Evolutionary conservation across 331 rosid genomes (phyloP), one percentile per base, ranked within the genome.

Genomic region (Rhamnella rubrinervis): DNA sequence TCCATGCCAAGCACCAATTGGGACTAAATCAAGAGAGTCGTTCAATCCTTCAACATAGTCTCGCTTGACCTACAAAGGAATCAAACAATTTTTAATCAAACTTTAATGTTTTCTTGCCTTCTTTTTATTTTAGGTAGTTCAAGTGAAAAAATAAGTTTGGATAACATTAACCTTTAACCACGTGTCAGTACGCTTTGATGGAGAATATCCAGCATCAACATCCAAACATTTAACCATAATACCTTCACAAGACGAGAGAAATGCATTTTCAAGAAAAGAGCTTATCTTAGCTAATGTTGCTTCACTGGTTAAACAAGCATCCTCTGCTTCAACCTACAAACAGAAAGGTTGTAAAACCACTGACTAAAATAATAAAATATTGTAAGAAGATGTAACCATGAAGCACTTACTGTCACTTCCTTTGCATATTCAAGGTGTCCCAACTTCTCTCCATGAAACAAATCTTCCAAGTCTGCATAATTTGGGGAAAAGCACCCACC

Each of bases 1-100:
- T 76, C 96, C 98, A 82, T 92, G 86, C 98, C 98, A 92, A 46
- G 96, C 98, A 72, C 96, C 98, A 59, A 92, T 86, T 23, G 98
- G 96, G 46, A 92, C 96, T 77, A 92, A 83, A 83, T 92, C 98
- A 78, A 92, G 96, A 71, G 93, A 80, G 65, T 92, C 98, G 65
- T 81, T 77, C 56, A 83, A 82, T 40, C 96, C 98, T 65, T 92
- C 96, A 58, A 92, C 85, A 75, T 92, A 92, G 72, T 92, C 96
- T 71, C 93, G 86, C 87, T 92, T 92, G 82, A 90, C 96, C 98
- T 92, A 83, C 67, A 81, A 77, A 69, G 64, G 67, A 66, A 68
- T 62, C 21, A 13, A 63, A 49, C 28, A 16, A 53, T 55, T 44
- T n/a, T 41, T 57, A 57, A 60, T 62, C 53, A 18, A 58, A 28